Percentiles rank a stretch among this genome's conserved stretches.
phyloP scores from a whole-genome alignment of 2,329 filamentous ascomycete species.

The Nemania abortiva region DNA sequence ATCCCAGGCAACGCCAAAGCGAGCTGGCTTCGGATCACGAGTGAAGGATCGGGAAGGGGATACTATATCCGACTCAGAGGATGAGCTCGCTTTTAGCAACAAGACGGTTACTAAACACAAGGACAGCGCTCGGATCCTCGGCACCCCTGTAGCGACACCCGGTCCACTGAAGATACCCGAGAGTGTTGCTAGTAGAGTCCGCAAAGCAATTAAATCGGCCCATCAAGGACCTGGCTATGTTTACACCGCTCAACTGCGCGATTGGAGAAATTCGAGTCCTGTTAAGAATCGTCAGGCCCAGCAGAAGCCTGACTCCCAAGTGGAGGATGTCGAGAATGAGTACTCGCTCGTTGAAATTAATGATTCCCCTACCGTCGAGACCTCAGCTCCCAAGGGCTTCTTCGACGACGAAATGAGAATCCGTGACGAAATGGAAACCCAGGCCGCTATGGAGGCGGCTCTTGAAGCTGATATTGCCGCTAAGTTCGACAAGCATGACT shows the following conservation, averaged over 20 bases:
- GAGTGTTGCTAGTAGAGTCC: conserved; percentile 48
- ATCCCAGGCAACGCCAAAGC: conserved; percentile 49
- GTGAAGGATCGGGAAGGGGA: conserved; percentile 61
- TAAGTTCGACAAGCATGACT: conserved; percentile 56
- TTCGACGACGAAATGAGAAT: conserved; percentile 73
- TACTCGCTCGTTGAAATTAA: conserved; percentile 47
- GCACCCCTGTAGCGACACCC: conserved; percentile 58
- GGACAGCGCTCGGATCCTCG: conserved; percentile 46
- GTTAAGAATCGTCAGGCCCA: conserved; percentile 53
- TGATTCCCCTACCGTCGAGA: conserved; percentile 45
- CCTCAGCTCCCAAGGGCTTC: conserved; percentile 61
- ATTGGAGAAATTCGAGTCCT: conserved; percentile 73
- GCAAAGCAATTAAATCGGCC: conserved; percentile 49
- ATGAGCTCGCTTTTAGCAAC: conserved; percentile 58
- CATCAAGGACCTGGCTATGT: conserved; percentile 57
- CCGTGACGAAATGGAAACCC: conserved; percentile 51
- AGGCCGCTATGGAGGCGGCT: conserved; percentile 46
- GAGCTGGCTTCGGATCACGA: conserved; percentile 58
- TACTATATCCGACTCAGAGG: conserved; percentile 65
- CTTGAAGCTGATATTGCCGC: conserved; percentile 53
- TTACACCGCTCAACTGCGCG: conserved; percentile 71
- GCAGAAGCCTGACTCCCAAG: conserved; percentile 44
- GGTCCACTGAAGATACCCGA: conserved; percentile 50
- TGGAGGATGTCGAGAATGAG: conserved; percentile 43
- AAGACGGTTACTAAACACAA: conserved; percentile 47